Base-by-base conservation (phyloP, 2,329 filamentous ascomycete species). In the Claviceps monticola region DNA sequence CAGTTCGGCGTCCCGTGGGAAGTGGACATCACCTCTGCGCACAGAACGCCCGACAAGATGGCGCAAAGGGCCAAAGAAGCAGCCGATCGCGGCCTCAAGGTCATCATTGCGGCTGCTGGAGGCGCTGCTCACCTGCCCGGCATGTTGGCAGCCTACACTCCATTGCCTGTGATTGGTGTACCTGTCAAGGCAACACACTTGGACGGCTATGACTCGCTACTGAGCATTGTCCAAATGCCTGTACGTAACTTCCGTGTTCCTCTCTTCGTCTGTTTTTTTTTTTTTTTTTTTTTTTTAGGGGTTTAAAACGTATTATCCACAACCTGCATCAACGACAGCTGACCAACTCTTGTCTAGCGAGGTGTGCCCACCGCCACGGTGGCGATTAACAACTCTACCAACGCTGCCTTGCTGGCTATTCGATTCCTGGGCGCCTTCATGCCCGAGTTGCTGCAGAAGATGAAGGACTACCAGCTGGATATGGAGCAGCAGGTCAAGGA, bases 171-270 rank as follows among this genome's bases (percentile, higher is more conserved):
- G 2, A 87, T 90, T 52, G 86, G 86, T 5, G 82, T 90, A 0
- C 86, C 86, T 0, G 82, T 90, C 26, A 86, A 84, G 68, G 85
- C 82, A 0, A 86, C 82, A 19, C 78, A 80, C 21, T 67, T 88
- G 5, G 86, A 88, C 60, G 85, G 85, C 3, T 70, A 83, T 54
- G 86, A 89, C 62, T 83, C 79, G 55, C 67, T 89, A 51, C 70
- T 84, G 51, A 84, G 80, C 59, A 88, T 88, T 57, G 83, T 87
- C 4, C 84, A 88, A 62, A 88, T 89, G 85, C 86, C 85, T 5
- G 75, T 78, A 67, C 56, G 73, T 70, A 38, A 2, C 9, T 34
- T 11, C 29, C 14, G 17, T n/a, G 4, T 29, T 37, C 2, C 17
- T 3, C 37, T 43, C 17, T 47, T 4, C 8, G 14, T 34, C 14